Evolutionary conservation across 2,329 filamentous ascomycete species (phyloP).

Genomic region (Tolypocladium paradoxum): DNA sequence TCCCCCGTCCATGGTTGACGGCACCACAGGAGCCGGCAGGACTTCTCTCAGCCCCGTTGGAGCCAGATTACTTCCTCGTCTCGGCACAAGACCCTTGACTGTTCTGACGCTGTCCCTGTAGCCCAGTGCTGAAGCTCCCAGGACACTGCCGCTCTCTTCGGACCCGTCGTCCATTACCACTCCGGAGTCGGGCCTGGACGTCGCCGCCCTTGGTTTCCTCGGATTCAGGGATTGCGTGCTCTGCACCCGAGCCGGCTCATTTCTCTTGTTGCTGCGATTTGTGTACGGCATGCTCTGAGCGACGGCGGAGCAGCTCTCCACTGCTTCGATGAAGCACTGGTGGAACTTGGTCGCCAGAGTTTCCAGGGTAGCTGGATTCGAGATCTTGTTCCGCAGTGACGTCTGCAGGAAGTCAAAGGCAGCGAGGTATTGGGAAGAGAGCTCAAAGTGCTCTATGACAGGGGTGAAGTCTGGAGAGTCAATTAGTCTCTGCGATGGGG

Average conservation of each 20-base stretch:
- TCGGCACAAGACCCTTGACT: slow-evolving; percentile 7
- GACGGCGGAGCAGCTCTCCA: slow-evolving; percentile 23
- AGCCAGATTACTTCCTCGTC: slow-evolving; percentile 13
- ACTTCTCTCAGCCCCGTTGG: slow-evolving; percentile 12
- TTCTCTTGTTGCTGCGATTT: slow-evolving; percentile 29
- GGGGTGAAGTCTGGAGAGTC: slow-evolving; percentile 23
- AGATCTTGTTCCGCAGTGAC: slow-evolving; percentile 25
- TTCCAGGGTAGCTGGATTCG: slow-evolving; percentile 25
- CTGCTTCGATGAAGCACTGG: slow-evolving; percentile 28
- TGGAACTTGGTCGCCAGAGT: slow-evolving; percentile 27
- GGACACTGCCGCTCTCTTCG: slow-evolving; percentile 24
- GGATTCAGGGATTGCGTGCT: slow-evolving; percentile 9
- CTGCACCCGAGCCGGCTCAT: slow-evolving; percentile 14
- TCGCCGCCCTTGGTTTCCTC: slow-evolving; percentile 13
- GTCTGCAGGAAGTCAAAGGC: slow-evolving; percentile 21
- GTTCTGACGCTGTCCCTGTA: slow-evolving; percentile 22
- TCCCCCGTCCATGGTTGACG: slow-evolving; percentile 8
- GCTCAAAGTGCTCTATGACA: slow-evolving; percentile 30
- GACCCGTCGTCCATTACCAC: slow-evolving; percentile 27
- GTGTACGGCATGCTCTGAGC: slow-evolving; percentile 27
- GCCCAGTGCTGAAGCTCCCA: slow-evolving; percentile 9
- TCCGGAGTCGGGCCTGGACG: slow-evolving; percentile 25
- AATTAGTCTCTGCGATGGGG: not conserved
- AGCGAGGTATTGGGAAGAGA: slow-evolving; percentile 21
- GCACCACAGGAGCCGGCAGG: slow-evolving; percentile 5